These are phyloP conservation scores for Manihot esculenta DNA, from an alignment of 441 rosid species.

Conservation along the genomic window DNA sequence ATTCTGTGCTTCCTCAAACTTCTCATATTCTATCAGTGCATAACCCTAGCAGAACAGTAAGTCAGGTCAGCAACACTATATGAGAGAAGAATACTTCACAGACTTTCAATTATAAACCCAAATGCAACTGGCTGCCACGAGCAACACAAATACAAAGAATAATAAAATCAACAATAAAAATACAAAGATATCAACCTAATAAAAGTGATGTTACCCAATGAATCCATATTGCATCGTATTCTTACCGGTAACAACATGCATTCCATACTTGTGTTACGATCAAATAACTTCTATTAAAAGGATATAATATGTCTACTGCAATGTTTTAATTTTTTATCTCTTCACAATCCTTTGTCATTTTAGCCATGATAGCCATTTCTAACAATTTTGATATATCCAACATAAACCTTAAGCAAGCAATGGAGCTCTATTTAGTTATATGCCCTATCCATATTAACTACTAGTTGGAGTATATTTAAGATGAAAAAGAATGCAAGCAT, in stretches of 20 bases:
- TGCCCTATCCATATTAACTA: not conserved
- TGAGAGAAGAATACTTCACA: not conserved
- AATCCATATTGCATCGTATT: not conserved
- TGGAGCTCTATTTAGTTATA: too few species aligned
- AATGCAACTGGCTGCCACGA: not conserved
- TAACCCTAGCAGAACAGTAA: conserved; percentile 60
- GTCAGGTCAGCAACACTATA: not conserved
- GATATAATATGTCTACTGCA: not conserved
- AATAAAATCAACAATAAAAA: not conserved
- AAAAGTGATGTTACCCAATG: not conserved
- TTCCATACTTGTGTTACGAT: not conserved
- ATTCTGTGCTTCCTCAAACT: conserved; percentile 81
- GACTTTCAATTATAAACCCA: not conserved
- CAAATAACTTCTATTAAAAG: not conserved
- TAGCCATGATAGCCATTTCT: conserved; percentile 1
- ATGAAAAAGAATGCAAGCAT: too few species aligned
- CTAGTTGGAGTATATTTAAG: not conserved
- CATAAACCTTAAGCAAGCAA: not conserved
- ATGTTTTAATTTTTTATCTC: not conserved
- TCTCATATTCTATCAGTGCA: conserved; percentile 89
- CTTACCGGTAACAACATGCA: not conserved
- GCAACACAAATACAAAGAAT: not conserved
- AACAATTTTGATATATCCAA: not conserved
- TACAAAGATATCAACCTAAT: not conserved
- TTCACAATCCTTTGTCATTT: not conserved